These are phyloP conservation scores for Tricladium varicosporioides DNA, from an alignment of 2,329 filamentous ascomycete genomes.

Conservation along the genomic window DNA sequence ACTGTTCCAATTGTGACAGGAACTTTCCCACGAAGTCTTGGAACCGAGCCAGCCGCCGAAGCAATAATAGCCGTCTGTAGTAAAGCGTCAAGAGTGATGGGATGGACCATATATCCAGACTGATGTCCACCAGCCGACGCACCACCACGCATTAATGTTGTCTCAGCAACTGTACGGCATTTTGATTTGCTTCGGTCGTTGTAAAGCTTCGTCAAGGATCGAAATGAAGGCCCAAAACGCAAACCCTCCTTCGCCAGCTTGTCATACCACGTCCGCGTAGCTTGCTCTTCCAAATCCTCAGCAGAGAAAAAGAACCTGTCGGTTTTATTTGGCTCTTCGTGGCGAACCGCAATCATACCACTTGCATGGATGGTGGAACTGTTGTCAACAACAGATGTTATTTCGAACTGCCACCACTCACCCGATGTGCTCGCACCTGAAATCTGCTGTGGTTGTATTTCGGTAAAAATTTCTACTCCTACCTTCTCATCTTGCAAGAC, in stretches of 20 bases:
- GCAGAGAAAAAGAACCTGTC: not conserved
- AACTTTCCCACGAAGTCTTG: conserved; percentile 10
- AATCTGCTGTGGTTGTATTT: conserved; percentile 4
- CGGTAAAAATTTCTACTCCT: conserved; percentile 13
- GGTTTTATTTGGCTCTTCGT: not conserved
- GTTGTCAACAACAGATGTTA: not conserved
- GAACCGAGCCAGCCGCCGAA: conserved; percentile 13
- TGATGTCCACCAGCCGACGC: not conserved
- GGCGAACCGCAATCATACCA: conserved; percentile 6
- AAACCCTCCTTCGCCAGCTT: conserved; percentile 38
- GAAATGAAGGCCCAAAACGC: conserved; percentile 40
- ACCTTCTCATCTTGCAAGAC: conserved; percentile 3
- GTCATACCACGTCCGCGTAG: conserved; percentile 32
- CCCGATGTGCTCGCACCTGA: conserved; percentile 6
- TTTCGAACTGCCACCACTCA: conserved; percentile 18
- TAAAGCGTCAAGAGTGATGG: conserved; percentile 54
- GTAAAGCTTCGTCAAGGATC: conserved; percentile 32
- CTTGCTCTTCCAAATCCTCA: conserved; percentile 4
- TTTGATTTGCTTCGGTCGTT: conserved; percentile 13
- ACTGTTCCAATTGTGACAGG: conserved; percentile 11
- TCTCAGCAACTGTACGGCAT: conserved; percentile 4
- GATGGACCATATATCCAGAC: conserved; percentile 45
- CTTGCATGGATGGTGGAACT: conserved; percentile 12
- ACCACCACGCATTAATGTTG: conserved; percentile 8
- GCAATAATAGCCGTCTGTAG: conserved; percentile 45